phyloP scores from a whole-genome alignment of 2,329 filamentous ascomycete genomes.

The Aspergillus sp. region DNA sequence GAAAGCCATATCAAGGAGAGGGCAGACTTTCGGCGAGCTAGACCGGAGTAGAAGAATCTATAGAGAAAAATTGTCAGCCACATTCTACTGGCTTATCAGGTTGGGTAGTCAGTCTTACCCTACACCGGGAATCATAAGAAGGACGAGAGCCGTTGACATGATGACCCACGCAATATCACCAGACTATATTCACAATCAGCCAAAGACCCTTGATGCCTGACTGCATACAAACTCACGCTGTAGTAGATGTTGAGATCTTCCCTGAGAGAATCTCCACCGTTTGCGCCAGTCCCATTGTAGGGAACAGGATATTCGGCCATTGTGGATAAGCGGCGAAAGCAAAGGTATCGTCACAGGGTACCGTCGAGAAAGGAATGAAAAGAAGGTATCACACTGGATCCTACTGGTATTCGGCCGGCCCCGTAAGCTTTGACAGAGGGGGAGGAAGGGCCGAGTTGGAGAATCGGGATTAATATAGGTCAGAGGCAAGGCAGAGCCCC shows the following conservation, averaged over 20 bases:
- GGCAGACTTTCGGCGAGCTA: constrained; percentile 86
- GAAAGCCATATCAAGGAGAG: constrained; percentile 84
- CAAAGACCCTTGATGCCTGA: not conserved
- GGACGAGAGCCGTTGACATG: constrained; percentile 74
- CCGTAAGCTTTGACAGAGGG: not conserved
- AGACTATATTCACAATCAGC: constrained; percentile 54
- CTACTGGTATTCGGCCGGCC: constrained; percentile 15
- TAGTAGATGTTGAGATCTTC: constrained; percentile 85
- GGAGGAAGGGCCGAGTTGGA: not conserved
- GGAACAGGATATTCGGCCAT: constrained; percentile 50
- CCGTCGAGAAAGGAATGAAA: constrained; percentile 16
- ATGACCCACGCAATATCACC: constrained; percentile 85
- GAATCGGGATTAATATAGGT: constrained; percentile 9
- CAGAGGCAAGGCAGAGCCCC: constrained; percentile 4
- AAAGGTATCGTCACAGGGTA: constrained; percentile 7
- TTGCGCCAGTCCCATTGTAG: constrained; percentile 60
- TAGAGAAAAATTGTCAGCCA: constrained; percentile 14
- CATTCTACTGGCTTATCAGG: not conserved
- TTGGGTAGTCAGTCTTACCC: constrained; percentile 53
- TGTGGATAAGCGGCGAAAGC: constrained; percentile 13
- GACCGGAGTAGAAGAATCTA: constrained; percentile 90
- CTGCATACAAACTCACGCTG: constrained; percentile 46
- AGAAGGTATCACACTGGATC: constrained; percentile 18
- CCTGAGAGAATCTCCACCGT: constrained; percentile 67
- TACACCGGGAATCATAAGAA: constrained; percentile 92